Evolutionary conservation across 495 filamentous ascomycete species (phyloP).

Genomic region (Hyaloscypha finlandica): DNA sequence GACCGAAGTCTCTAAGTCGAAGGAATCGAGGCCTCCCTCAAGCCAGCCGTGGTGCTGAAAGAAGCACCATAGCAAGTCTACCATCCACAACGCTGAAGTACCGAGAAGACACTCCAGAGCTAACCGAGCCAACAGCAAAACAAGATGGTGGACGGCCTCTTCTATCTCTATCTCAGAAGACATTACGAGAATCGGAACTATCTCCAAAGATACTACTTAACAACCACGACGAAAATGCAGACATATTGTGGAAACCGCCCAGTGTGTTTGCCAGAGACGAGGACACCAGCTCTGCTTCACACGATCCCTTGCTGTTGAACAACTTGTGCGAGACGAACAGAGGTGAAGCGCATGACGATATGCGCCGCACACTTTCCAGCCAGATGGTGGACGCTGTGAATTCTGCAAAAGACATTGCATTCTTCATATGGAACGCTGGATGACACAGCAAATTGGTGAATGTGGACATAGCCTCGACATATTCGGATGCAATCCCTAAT

Average conservation of each 20-base stretch:
- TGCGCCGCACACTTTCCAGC: background rate
- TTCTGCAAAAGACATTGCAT: background rate
- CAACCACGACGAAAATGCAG: background rate
- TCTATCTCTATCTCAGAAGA: background rate
- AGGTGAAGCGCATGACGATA: background rate
- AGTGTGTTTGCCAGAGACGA: too few species aligned
- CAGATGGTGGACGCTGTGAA: background rate
- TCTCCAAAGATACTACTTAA: background rate
- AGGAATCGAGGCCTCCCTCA: too few species aligned
- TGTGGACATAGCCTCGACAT: too few species aligned
- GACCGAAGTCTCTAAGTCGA: too few species aligned
- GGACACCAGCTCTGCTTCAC: too few species aligned
- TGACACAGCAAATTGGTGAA: too few species aligned
- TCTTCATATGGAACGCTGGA: background rate
- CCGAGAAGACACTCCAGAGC: conserved; percentile 38
- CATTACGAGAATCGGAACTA: background rate
- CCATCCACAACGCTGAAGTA: conserved; percentile 92
- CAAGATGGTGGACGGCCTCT: background rate
- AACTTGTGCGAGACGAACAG: background rate
- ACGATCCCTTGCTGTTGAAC: too few species aligned
- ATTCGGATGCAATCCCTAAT: too few species aligned
- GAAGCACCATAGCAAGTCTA: conserved; percentile 89
- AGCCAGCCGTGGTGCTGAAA: conserved; percentile 56
- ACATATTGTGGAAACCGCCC: too few species aligned
- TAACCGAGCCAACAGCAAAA: background rate